Evolutionary conservation across 768 basidiomycete genomes (phyloP).

Genomic region (Leccinum aurantiacum): DNA sequence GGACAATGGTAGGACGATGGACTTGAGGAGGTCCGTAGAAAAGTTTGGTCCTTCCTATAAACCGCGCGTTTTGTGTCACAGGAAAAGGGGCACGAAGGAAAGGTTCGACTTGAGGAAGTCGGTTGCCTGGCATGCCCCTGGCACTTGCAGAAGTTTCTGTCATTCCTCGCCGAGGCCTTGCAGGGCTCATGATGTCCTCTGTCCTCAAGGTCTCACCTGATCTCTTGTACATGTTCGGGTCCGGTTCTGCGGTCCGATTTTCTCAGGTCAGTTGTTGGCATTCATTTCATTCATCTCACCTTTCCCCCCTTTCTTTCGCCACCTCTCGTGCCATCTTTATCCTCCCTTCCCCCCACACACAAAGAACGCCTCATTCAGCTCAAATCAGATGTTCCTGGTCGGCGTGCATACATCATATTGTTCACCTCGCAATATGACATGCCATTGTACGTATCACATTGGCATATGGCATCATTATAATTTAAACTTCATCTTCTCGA

Average conservation of each 20-base stretch:
- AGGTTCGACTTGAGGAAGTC: no score
- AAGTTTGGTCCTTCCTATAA: no score
- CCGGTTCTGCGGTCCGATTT: not conserved
- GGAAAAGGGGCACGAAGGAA: not conserved
- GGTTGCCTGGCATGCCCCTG: no score
- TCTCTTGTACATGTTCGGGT: no score
- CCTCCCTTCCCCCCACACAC: not conserved
- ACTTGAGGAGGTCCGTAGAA: no score
- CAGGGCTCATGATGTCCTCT: not conserved
- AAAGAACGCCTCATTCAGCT: not conserved
- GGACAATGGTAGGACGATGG: no score
- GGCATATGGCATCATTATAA: not conserved
- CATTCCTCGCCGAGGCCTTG: no score
- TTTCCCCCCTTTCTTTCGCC: not conserved
- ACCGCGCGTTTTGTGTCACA: not conserved
- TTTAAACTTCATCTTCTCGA: not conserved
- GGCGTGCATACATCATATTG: not conserved
- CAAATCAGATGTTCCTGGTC: not conserved
- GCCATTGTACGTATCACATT: not conserved
- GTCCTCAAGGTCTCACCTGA: not conserved
- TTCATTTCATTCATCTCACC: not conserved
- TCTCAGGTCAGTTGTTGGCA: not conserved
- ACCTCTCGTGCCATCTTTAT: not conserved
- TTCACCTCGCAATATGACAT: not conserved
- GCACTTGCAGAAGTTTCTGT: no score